Evolutionary conservation across 2,329 filamentous ascomycete species (phyloP).

Genomic region (Neocucurbitaria cava): DNA sequence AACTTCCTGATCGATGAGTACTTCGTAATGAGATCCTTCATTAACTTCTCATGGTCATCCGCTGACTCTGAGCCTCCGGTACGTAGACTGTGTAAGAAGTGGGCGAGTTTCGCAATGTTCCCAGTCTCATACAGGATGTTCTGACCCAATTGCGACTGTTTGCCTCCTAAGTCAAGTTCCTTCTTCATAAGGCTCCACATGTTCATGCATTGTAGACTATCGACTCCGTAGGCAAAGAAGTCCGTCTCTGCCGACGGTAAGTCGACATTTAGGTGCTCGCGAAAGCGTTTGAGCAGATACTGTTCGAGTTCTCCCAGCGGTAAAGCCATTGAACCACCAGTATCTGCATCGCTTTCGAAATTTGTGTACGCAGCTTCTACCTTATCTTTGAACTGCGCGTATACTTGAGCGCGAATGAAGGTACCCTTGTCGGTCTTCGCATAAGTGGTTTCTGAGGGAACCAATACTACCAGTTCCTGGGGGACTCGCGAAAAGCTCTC

Average conservation of each 20-base stretch:
- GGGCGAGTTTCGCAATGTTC: constrained; percentile 56
- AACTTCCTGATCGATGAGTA: constrained; percentile 49
- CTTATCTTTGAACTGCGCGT: constrained; percentile 55
- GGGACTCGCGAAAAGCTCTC: constrained; percentile 61
- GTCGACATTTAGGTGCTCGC: constrained; percentile 27
- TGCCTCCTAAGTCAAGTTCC: constrained; percentile 57
- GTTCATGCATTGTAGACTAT: constrained; percentile 65
- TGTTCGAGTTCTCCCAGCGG: constrained; percentile 41
- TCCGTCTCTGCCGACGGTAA: constrained; percentile 54
- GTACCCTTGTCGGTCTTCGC: constrained; percentile 65
- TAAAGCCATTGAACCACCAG: constrained; percentile 29
- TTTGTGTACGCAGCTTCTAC: constrained; percentile 56
- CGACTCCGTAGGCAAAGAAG: constrained; percentile 65
- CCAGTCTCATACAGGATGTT: constrained; percentile 68
- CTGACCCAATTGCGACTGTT: constrained; percentile 53
- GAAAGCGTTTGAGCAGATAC: constrained; percentile 29
- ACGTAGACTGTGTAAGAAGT: constrained; percentile 54
- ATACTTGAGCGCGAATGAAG: constrained; percentile 61
- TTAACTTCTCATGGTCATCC: constrained; percentile 51
- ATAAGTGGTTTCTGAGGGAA: constrained; percentile 55
- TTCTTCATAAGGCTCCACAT: constrained; percentile 61
- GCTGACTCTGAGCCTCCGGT: constrained; percentile 43
- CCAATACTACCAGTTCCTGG: constrained; percentile 60
- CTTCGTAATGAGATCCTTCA: constrained; percentile 56
- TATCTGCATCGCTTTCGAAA: constrained; percentile 30